phyloP scores from a whole-genome alignment of 2,329 filamentous ascomycete species.

The Phaeosphaeriaceae sp. region DNA sequence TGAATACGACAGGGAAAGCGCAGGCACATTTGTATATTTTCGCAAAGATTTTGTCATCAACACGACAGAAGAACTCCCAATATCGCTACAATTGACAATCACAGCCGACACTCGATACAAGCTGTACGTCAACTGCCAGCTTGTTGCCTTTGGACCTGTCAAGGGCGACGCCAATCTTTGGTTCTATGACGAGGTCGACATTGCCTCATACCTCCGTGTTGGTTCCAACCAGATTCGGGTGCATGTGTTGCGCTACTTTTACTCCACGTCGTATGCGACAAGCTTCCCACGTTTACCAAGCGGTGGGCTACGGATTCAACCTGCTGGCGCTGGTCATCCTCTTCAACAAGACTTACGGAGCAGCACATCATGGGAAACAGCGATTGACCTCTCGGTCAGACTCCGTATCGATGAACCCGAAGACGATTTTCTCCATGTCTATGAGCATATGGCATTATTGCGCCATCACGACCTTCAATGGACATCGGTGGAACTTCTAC shows the following conservation, averaged over 20 bases:
- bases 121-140: conserved; percentile 49
- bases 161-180: conserved; percentile 46
- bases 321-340: conserved; percentile 4
- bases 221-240: conserved; percentile 39
- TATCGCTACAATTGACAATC: conserved; percentile 29
- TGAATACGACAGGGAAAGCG: background rate
- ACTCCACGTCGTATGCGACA: conserved; percentile 33
- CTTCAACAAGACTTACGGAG: background rate
- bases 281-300: conserved; percentile 39
- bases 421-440: conserved; percentile 54
- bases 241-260: conserved; percentile 40
- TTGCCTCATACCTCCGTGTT: conserved; percentile 27
- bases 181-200: conserved; percentile 46
- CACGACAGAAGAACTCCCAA: background rate
- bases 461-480: background rate
- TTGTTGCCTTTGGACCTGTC: conserved; percentile 48
- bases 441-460: no score
- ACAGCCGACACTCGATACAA: conserved; percentile 57
- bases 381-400: conserved; percentile 26
- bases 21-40: conserved; percentile 8
- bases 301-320: conserved; percentile 31
- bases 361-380: conserved; percentile 28
- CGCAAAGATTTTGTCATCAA: background rate
- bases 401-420: conserved; percentile 33
- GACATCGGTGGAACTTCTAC: background rate